Evolutionary conservation across 805 yeast species (phyloP).

Genomic region (Yarrowia bubula): DNA sequence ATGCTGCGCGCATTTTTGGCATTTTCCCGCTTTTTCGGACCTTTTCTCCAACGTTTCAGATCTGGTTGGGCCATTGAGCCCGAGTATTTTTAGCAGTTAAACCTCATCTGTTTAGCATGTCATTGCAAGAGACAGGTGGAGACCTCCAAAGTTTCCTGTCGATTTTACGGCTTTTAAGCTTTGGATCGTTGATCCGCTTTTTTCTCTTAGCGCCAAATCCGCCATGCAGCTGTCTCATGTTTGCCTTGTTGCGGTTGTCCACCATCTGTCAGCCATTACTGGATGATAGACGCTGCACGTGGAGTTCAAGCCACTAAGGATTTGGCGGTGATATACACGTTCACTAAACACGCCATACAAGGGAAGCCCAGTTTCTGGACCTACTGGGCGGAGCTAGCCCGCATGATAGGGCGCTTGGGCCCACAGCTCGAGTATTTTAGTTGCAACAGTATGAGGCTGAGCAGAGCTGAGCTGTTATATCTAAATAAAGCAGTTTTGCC

Average conservation of each 20-base stretch:
- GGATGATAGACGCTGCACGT: background rate
- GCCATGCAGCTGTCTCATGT: constrained; percentile 1
- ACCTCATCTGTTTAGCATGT: background rate
- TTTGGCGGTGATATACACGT: no score
- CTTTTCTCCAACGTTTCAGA: background rate
- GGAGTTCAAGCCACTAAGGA: background rate
- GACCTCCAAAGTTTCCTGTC: constrained; percentile 1
- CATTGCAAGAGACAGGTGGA: background rate
- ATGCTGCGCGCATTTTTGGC: no score
- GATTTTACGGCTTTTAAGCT: background rate
- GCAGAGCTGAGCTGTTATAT: background rate
- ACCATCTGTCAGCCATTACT: background rate
- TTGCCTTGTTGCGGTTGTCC: background rate
- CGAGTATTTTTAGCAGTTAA: background rate
- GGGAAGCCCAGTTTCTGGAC: background rate
- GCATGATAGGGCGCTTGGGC: background rate
- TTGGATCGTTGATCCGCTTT: background rate
- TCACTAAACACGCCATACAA: no score
- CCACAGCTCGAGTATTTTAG: no score
- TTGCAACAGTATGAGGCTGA: background rate
- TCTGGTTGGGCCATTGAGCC: background rate
- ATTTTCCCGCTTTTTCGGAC: no score
- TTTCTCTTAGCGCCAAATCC: background rate
- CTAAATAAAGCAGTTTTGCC: background rate
- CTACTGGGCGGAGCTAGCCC: background rate